Evolutionary conservation across 495 filamentous ascomycete species (phyloP), one percentile per base, ranked within the genome.

Genomic region (Xylaria acuta): DNA sequence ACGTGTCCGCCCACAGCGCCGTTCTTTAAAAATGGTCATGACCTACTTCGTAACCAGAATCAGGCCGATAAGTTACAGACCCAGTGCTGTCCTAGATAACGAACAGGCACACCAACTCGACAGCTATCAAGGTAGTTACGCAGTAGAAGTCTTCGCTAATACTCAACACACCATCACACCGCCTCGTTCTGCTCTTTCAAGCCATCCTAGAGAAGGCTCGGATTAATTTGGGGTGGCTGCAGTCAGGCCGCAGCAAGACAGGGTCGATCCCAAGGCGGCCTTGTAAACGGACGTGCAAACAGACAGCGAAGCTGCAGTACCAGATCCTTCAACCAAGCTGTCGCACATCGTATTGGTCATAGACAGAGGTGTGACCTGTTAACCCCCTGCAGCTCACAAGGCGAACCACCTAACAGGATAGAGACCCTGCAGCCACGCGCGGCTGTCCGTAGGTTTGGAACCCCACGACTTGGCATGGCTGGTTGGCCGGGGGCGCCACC

Each of bases 391-490:
- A 64, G 38, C 38, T 43, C 38, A 16, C 36, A 41, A 43, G 60
- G 38, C 22, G 14, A 11, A 38, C 60, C 43, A 5, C 25, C 25
- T 22, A 63, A 40, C 32, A 20, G n/a, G 20, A 63, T 7, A 34
- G 36, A 43, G 59, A 22, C 36, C 59, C 60, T 64, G 38, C 60
- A 64, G 11, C 60, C 60, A 43, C 18, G 16, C 20, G 58, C 27
- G 53, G 53, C 53, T 56, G 53, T 56, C 53, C 22, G 53, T 56
- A 4, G 14, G 27, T 56, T 18, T 7, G 27, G 12, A 16, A 56
- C 25, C 58, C 58, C 58, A 38, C 32, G 58, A 38, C 34, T 40
- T 60, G 58, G 58, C 58, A 38, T n/a, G 5, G 7, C 58, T 60
- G 18, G 18, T 12, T n/a, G 58, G 20, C 58, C 32, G 6, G 43